Evolutionary conservation across 192 early-diverging fungal genomes (phyloP).

Genomic region (Backusella psychrophila): DNA sequence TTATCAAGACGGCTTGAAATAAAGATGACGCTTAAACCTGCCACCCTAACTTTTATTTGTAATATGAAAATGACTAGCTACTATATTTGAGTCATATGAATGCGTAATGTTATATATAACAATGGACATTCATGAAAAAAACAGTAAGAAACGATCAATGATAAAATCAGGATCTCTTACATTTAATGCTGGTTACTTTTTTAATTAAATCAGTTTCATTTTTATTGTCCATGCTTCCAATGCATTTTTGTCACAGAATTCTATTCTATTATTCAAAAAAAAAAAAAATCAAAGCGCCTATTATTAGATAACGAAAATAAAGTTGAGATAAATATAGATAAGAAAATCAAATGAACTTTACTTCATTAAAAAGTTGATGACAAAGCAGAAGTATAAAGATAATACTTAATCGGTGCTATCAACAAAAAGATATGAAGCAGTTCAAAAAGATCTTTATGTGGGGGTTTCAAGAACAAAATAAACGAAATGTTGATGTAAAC

Average conservation of each 20-base stretch:
- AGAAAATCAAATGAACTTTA: not conserved
- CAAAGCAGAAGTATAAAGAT: not conserved
- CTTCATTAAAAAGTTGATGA: not conserved
- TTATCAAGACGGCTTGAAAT: too few species aligned
- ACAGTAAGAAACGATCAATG: too few species aligned
- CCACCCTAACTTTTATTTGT: too few species aligned
- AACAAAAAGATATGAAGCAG: not conserved
- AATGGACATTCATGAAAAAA: too few species aligned
- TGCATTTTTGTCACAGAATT: not conserved
- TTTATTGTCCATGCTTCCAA: too few species aligned
- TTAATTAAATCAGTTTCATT: too few species aligned
- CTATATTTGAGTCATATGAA: too few species aligned
- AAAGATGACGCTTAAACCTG: too few species aligned
- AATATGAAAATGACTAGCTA: too few species aligned
- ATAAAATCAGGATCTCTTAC: too few species aligned
- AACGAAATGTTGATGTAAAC: not conserved
- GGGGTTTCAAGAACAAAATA: not conserved
- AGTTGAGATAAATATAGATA: not conserved
- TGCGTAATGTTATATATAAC: too few species aligned
- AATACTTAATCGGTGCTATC: not conserved
- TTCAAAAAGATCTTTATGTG: not conserved
- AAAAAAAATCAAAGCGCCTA: not conserved
- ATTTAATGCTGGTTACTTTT: too few species aligned
- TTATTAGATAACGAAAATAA: not conserved
- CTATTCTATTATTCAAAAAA: not conserved